These are phyloP conservation scores for Kodamaea kakaduensis DNA, from an alignment of 805 yeast genomes.

Conservation along the genomic window DNA sequence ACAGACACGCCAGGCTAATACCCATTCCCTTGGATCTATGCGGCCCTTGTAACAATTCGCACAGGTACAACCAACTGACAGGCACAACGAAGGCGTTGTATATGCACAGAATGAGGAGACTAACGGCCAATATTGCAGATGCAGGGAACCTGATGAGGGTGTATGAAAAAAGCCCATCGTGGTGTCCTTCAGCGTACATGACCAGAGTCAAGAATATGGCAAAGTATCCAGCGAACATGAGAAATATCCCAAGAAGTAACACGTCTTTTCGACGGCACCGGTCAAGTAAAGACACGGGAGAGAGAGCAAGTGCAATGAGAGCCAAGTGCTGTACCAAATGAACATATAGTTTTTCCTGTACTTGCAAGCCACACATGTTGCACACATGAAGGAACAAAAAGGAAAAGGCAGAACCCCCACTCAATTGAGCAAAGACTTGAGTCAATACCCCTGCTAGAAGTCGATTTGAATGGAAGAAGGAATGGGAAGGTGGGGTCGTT, in stretches of 20 bases:
- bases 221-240: slow-evolving; percentile 33
- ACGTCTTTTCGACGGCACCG: slow-evolving; percentile 45
- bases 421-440: slow-evolving; percentile 43
- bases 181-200: slow-evolving; percentile 29
- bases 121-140: slow-evolving; percentile 40
- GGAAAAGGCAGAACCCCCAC: slow-evolving; percentile 42
- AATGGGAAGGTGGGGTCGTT: not conserved
- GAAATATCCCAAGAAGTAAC: slow-evolving; percentile 39
- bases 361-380: slow-evolving; percentile 43
- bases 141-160: slow-evolving; percentile 37
- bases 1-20: slow-evolving; percentile 43
- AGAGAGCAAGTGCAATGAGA: slow-evolving; percentile 36
- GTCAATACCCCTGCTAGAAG: slow-evolving; percentile 29
- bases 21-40: slow-evolving; percentile 47
- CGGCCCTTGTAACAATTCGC: slow-evolving; percentile 44
- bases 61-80: slow-evolving; percentile 47
- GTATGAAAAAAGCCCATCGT: slow-evolving; percentile 22
- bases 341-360: slow-evolving; percentile 25
- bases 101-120: slow-evolving; percentile 43
- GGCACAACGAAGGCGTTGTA: slow-evolving; percentile 45
- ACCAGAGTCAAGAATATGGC: slow-evolving; percentile 35
- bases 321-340: slow-evolving; percentile 38
- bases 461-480: not conserved
- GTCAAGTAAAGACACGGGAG: slow-evolving; percentile 44
- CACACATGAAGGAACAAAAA: slow-evolving; percentile 45